phyloP scores from a whole-genome alignment of 352 stramenopile genomes.

The Globisporangium mamillatum region DNA sequence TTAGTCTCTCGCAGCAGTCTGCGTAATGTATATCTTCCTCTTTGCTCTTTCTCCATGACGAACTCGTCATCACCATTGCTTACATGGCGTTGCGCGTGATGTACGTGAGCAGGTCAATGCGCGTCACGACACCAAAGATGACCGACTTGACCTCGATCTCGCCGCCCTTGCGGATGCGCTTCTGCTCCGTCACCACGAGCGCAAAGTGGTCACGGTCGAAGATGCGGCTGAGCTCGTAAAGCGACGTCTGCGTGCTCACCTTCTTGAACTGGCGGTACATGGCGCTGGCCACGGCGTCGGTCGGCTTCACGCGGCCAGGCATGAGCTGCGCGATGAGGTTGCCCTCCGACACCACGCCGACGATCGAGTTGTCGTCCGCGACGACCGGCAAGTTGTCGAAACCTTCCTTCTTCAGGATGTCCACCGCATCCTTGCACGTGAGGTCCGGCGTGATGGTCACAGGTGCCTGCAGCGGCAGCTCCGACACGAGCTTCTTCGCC shows the following conservation, averaged over 20 bases:
- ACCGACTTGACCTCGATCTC: conserved; percentile 54
- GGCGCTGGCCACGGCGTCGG: conserved; percentile 80
- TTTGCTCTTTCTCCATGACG: not conserved
- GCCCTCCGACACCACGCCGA: conserved; percentile 94
- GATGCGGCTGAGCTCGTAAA: conserved; percentile 89
- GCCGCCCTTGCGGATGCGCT: conserved; percentile 23
- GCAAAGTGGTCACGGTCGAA: conserved; percentile 97
- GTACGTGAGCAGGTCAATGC: conserved; percentile 96
- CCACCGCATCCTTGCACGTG: conserved; percentile 90
- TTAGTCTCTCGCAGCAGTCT: conserved; percentile 4
- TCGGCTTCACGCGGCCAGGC: conserved; percentile 74
- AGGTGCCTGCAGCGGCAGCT: conserved; percentile 70
- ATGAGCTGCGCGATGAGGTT: conserved; percentile 93
- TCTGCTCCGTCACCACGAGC: conserved; percentile 71
- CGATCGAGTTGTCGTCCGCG: conserved; percentile 63
- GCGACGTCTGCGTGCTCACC: conserved; percentile 81
- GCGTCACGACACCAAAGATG: conserved; percentile 91
- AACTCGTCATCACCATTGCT: not conserved
- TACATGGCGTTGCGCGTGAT: conserved; percentile 56
- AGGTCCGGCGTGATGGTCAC: conserved; percentile 84
- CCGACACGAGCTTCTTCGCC: conserved; percentile 84
- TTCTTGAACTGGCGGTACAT: conserved; percentile 95
- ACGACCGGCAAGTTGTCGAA: conserved; percentile 80
- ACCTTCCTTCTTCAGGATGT: conserved; percentile 91
- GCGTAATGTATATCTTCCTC: conserved; percentile 15